phyloP scores from a whole-genome alignment of 495 filamentous ascomycete species.

The Lasiosphaeria hispida region DNA sequence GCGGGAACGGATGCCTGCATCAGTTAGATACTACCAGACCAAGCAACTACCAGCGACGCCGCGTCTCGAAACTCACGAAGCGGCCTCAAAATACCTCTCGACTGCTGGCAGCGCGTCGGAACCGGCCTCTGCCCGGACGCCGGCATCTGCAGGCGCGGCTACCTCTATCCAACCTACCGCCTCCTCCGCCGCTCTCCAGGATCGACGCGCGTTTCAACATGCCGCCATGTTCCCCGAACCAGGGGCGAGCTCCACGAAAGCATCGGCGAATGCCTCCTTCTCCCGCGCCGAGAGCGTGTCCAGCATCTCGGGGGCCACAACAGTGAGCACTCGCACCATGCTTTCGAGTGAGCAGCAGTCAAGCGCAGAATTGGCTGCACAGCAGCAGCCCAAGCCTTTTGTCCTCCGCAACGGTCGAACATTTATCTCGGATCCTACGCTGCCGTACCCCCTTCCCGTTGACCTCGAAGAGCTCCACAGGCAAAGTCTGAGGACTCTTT shows the following conservation, averaged over 20 bases:
- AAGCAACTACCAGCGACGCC: conserved; percentile 38
- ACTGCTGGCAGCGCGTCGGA: conserved; percentile 30
- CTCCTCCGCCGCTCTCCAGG: conserved; percentile 19
- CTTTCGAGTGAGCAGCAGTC: conserved; percentile 33
- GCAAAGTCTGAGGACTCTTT: conserved; percentile 78
- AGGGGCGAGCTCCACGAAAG: conserved; percentile 24
- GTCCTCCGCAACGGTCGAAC: conserved; percentile 71
- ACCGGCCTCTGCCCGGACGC: conserved; percentile 28
- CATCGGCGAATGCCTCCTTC: conserved; percentile 18
- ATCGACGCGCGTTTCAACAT: conserved; percentile 33
- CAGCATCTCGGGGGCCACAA: conserved; percentile 33
- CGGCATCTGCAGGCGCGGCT: conserved; percentile 18
- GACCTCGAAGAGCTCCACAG: conserved; percentile 85
- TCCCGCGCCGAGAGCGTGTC: conserved; percentile 41
- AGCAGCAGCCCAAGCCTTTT: conserved; percentile 57
- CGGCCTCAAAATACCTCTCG: conserved; percentile 23
- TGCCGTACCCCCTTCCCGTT: conserved; percentile 80
- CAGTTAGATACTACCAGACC: conserved; percentile 31
- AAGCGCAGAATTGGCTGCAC: conserved; percentile 23
- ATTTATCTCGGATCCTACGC: conserved; percentile 72
- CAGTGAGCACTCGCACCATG: conserved; percentile 36
- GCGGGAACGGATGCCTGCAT: conserved; percentile 30
- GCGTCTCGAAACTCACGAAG: conserved; percentile 35
- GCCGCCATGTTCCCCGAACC: conserved; percentile 37
- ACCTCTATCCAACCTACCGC: conserved; percentile 22